Percentiles rank a stretch among this genome's conserved stretches.
phyloP scores from a whole-genome alignment of 2,329 filamentous ascomycete genomes.

The Cadophora sp. region DNA sequence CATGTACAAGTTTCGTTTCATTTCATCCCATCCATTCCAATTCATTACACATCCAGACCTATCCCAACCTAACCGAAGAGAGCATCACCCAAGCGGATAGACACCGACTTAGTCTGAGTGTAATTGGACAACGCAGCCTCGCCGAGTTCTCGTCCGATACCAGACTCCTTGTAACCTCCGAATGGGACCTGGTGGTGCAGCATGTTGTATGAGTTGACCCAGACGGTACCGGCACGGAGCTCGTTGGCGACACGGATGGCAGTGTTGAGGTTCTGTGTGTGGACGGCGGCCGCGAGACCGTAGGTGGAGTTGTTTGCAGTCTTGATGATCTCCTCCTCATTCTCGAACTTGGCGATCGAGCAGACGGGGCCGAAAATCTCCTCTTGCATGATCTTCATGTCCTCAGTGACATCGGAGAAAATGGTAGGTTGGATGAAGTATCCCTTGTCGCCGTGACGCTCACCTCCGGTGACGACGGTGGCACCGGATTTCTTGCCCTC shows the following conservation, averaged over 20 bases:
- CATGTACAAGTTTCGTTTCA: slow-evolving; percentile 33
- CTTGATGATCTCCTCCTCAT: slow-evolving; percentile 69
- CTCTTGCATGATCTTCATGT: slow-evolving; percentile 78
- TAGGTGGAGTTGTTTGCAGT: slow-evolving; percentile 69
- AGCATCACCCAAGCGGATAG: slow-evolving; percentile 57
- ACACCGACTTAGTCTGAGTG: slow-evolving; percentile 71
- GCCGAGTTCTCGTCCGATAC: slow-evolving; percentile 79
- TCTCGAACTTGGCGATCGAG: slow-evolving; percentile 74
- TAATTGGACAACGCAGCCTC: slow-evolving; percentile 72
- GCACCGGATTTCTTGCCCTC: slow-evolving; percentile 70
- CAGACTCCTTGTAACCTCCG: slow-evolving; percentile 79
- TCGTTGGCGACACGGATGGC: slow-evolving; percentile 70
- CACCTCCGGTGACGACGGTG: slow-evolving; percentile 68
- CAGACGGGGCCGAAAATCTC: slow-evolving; percentile 79
- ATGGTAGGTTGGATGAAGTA: slow-evolving; percentile 79
- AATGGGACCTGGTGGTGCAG: slow-evolving; percentile 72
- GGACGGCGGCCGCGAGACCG: slow-evolving; percentile 72
- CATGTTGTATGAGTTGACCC: slow-evolving; percentile 63
- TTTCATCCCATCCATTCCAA: slow-evolving; percentile 17
- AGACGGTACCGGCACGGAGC: slow-evolving; percentile 61
- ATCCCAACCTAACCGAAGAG: slow-evolving; percentile 46
- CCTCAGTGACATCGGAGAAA: slow-evolving; percentile 71
- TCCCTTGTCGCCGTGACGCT: slow-evolving; percentile 68
- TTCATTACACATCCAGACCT: slow-evolving; percentile 21
- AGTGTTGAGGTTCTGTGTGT: slow-evolving; percentile 72